A percentile compares a stretch with the other conserved stretches of the same genome.
Evolutionary conservation across 2,329 filamentous ascomycete genomes (phyloP).

Genomic region (Xylaria sp.): DNA sequence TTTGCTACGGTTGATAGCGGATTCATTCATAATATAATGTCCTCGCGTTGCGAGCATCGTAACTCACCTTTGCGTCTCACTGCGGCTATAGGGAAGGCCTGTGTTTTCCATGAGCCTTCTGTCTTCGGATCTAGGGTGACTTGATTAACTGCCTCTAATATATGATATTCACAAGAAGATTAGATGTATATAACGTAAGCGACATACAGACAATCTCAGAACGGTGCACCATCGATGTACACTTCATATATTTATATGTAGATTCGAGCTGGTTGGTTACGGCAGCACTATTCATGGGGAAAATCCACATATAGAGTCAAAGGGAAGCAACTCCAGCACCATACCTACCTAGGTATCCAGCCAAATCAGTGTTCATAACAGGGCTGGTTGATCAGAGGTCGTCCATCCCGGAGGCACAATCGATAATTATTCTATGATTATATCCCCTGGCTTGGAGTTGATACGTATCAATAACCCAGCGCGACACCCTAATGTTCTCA

Average conservation of each 20-base stretch:
- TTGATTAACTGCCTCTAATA: neutral
- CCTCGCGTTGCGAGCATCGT: neutral
- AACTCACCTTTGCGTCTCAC: constrained; percentile 1
- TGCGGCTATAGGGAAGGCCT: neutral
- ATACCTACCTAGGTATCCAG: neutral
- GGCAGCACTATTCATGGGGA: neutral
- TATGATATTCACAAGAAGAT: neutral
- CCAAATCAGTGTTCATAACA: neutral
- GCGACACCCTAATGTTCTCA: neutral
- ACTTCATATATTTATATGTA: too few relatives aligned
- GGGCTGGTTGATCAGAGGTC: neutral
- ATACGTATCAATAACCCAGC: neutral
- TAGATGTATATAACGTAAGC: neutral
- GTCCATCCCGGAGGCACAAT: neutral
- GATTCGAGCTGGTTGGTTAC: too few relatives aligned
- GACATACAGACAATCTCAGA: neutral
- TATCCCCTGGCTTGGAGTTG: too few relatives aligned
- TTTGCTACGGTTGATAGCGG: constrained; percentile 14
- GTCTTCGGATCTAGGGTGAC: neutral
- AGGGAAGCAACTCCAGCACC: neutral
- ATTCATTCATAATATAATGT: constrained; percentile 16
- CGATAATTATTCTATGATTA: neutral
- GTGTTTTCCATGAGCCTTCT: neutral
- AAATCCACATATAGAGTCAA: neutral
- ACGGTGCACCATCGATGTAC: neutral